Base-by-base conservation (phyloP, 2,329 filamentous ascomycete species). In the Diaporthe caulivora region DNA sequence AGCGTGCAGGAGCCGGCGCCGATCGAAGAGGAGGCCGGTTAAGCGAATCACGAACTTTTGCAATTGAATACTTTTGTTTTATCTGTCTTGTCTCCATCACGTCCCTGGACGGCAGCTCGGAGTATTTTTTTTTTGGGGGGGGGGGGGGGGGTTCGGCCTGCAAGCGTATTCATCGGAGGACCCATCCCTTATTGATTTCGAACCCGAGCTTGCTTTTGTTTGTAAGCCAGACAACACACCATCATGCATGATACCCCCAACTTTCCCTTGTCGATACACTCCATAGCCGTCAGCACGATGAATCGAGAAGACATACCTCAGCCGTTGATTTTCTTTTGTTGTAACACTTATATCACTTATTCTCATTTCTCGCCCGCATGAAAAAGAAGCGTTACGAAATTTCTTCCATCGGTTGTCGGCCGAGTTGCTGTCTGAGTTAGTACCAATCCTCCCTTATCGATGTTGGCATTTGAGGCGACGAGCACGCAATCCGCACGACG, bases 231-330 rank as follows among this genome's bases (percentile, higher is more conserved):
- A 70, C 40, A 72, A 54, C 47, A 31, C 11, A 70, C 34, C 49
- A 62, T 55, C 67, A 62, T 68, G 47, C 67, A 75, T 73, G 73
- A 75, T 75, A 75, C 73, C 73, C 70, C 60, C 44, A 40, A 53
- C 42, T 67, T 68, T 54, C 73, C 67, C 49, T 68, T 55, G 58
- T 71, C 42, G 34, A 26, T 75, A 71, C 24, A 29, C 34, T 24
- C 42, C 67, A 73, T 71, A 75, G 71, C 60, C 34, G 31, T 54
- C 53, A 51, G 54, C 37, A 54, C n/a, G 58, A 69, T 49, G 34
- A 73, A 74, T 26, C 2, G 37, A 71, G 55, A 40, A 40, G n/a
- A 55, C 4, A 31, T 58, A 21, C 40, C 42, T 18, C 21, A 21
- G n/a, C n/a, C 8, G 31, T 24, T 51, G 9, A n/a, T 42, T 40